These are phyloP conservation scores for Apiospora kogelbergensis DNA, from an alignment of 2,329 filamentous ascomycete species.

Conservation along the genomic window DNA sequence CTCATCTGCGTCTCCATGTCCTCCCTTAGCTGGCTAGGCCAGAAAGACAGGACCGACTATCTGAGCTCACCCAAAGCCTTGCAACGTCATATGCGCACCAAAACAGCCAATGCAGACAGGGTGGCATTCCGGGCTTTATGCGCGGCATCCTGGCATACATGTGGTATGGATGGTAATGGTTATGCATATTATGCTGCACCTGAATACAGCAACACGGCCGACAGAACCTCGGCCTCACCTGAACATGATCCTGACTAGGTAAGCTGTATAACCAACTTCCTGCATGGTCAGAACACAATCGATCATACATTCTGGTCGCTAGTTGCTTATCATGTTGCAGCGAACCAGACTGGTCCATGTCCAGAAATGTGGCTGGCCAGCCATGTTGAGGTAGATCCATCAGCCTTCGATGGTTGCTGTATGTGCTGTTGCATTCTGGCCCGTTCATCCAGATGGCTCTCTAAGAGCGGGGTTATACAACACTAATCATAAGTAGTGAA, in stretches of 20 bases:
- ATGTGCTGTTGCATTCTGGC: neutral
- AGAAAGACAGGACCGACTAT: neutral
- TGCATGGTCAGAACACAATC: constrained; percentile 7
- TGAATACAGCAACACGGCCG: neutral
- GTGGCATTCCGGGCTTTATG: neutral
- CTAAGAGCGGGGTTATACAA: neutral
- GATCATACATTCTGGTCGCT: neutral
- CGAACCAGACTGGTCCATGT: neutral
- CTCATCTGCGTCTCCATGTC: neutral
- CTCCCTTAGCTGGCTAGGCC: neutral
- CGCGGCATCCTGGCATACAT: neutral
- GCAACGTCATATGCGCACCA: neutral
- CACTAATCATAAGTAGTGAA: neutral
- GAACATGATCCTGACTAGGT: neutral
- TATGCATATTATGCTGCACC: neutral
- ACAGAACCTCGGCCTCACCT: neutral
- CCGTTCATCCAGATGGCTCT: neutral
- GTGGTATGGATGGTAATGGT: neutral
- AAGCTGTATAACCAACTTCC: too few species aligned
- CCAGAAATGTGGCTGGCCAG: neutral
- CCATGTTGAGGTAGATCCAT: neutral
- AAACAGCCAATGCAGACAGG: neutral
- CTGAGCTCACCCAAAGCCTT: neutral
- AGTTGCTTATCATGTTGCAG: neutral
- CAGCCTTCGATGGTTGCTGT: neutral